phyloP scores from a whole-genome alignment of 352 stramenopile genomes.

The Phytophthora ramorum region DNA sequence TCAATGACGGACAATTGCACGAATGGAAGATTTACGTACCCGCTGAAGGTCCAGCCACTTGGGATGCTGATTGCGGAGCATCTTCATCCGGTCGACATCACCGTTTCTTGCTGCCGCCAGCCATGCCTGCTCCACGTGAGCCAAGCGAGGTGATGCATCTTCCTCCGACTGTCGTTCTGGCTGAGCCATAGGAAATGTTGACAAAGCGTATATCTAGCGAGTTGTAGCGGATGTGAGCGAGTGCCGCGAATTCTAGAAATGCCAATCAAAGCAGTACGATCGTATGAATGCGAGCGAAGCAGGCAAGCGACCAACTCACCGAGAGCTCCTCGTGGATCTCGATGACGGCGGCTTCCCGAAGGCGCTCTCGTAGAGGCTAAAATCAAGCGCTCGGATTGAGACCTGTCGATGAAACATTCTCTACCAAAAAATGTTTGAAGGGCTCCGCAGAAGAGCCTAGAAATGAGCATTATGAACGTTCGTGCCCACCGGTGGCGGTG shows the following conservation, averaged over 20 bases:
- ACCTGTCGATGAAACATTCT: conserved; percentile 3
- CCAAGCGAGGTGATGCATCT: background rate
- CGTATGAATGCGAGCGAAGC: background rate
- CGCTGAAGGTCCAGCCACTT: conserved; percentile 11
- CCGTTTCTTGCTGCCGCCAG: conserved; percentile 5
- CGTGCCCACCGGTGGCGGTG: background rate
- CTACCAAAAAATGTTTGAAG: conserved; percentile 12
- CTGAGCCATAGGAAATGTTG: conserved; percentile 6
- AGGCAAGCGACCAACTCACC: background rate
- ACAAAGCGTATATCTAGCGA: background rate
- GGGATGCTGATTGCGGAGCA: conserved; percentile 3
- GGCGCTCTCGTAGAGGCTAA: background rate
- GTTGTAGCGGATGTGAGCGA: background rate
- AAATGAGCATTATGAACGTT: conserved; percentile 1
- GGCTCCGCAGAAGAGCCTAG: conserved; percentile 10
- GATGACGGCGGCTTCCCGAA: background rate
- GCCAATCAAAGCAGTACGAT: background rate
- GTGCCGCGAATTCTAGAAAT: conserved; percentile 7
- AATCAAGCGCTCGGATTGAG: conserved; percentile 4
- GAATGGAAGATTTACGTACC: conserved; percentile 6
- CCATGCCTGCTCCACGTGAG: conserved; percentile 6
- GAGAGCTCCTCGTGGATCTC: too few species aligned
- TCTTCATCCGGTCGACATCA: conserved; percentile 17
- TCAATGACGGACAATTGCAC: background rate
- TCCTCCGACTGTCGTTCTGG: background rate